phyloP scores from a whole-genome alignment of 805 yeast genomes.

The Candida oleophila region DNA sequence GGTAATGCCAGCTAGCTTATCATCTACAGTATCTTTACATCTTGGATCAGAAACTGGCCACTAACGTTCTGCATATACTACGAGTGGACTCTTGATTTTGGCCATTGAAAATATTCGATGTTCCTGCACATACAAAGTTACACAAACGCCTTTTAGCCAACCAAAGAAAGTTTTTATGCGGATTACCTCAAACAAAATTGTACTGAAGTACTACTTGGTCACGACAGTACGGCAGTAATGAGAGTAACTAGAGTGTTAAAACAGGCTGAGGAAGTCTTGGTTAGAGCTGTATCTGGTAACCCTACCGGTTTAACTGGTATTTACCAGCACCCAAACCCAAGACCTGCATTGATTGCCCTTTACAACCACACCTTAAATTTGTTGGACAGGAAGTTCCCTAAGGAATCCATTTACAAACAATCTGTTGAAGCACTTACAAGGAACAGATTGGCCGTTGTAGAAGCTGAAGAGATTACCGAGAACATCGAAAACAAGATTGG shows the following conservation, averaged over 20 bases:
- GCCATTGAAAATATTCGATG: too few relatives aligned
- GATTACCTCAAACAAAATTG: slow-evolving; percentile 27
- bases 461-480: slow-evolving; percentile 57
- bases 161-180: slow-evolving; percentile 30
- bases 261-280: slow-evolving; percentile 52
- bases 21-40: too few relatives aligned
- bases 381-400: slow-evolving; percentile 62
- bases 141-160: background rate
- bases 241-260: slow-evolving; percentile 41
- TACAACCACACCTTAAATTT: slow-evolving; percentile 67
- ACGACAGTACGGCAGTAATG: too few relatives aligned
- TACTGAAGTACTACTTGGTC: too few relatives aligned
- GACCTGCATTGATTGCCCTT: slow-evolving; percentile 70
- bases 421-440: slow-evolving; percentile 71
- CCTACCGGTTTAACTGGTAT: slow-evolving; percentile 85
- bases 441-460: slow-evolving; percentile 66
- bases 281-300: slow-evolving; percentile 58
- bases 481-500: slow-evolving; percentile 75
- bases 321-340: slow-evolving; percentile 77
- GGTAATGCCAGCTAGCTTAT: too few relatives aligned
- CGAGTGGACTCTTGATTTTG: too few relatives aligned
- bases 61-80: too few relatives aligned
- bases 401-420: slow-evolving; percentile 71
- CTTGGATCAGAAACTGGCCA: too few relatives aligned
- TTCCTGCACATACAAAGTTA: background rate